Evolutionary conservation across 2,329 filamentous ascomycete species (phyloP), one percentile per base, ranked within the genome.

Genomic region (Cercospora canescens): DNA sequence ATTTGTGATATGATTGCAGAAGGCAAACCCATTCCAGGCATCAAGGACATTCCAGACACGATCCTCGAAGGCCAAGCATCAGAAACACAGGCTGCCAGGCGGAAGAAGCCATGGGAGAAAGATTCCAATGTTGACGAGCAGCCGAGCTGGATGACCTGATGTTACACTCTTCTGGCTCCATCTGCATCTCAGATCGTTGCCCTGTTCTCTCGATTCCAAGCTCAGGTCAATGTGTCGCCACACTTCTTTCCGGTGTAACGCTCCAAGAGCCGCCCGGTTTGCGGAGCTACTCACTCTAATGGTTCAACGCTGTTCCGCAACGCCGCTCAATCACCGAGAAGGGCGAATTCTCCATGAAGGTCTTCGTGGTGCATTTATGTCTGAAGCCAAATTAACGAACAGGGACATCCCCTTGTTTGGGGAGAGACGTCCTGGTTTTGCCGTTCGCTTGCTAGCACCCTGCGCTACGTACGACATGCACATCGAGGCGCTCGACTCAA

Each of bases 1-100:
- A 93, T 97, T 68, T 89, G 96, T 63, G 90, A 92, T 73, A 86
- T 96, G 62, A 91, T 97, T 62, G 91, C 92, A 26, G 89, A 88
- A 30, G 93, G 93, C 61, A 88, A 92, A 72, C 89, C 91, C 0
- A 90, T 97, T 50, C 93, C 93, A 1, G 94, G 94, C 0, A 96
- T 97, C 74, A 89, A 89, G 71, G 88, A 96, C 69, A 94, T 97
- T 61, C 93, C 94, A 4, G 87, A 92, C 71, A 95, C 90, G 0
- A 83, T 97, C 5, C 83, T 94, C 21, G 84, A 88, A 62, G 90
- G 90, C 4, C 86, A 92, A 67, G 89, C 91, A 67, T 86, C 85
- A 24, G 77, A 82, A 58, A 82, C 83, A 62, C 81, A 80, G n/a
- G 83, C 82, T 24, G 74, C 81, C n/a, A 82, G 79, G 71, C 82